Percentiles rank a stretch among this genome's conserved stretches.
These are phyloP conservation scores for Auriscalpium microsporum DNA, from an alignment of 768 basidiomycete genomes.

Conservation along the genomic window DNA sequence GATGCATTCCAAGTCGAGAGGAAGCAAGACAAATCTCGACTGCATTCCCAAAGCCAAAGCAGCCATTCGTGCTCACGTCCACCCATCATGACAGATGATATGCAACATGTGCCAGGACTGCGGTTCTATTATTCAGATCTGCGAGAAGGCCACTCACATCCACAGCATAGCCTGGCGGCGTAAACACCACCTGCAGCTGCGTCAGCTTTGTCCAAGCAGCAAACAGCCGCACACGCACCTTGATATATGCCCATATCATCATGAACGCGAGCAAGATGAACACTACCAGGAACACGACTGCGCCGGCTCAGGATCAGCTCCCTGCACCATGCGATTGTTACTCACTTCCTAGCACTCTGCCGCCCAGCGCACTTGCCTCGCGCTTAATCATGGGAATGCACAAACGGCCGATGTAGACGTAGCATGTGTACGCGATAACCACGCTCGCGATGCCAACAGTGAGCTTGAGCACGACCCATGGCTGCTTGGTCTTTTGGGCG, in stretches of 20 bases:
- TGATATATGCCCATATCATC: conserved; percentile 71
- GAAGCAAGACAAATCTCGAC: too few species aligned
- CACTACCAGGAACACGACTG: conserved; percentile 61
- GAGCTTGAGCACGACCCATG: conserved; percentile 70
- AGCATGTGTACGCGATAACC: conserved; percentile 58
- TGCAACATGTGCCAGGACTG: too few species aligned
- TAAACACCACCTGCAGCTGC: conserved; percentile 45
- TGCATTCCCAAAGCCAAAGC: too few species aligned
- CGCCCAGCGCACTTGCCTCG: conserved; percentile 34
- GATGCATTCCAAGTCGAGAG: too few species aligned
- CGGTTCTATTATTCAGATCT: not conserved
- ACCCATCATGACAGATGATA: too few species aligned
- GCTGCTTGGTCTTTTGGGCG: conserved; percentile 39
- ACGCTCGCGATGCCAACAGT: conserved; percentile 50
- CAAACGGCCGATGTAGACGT: conserved; percentile 71
- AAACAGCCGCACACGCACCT: conserved; percentile 35
- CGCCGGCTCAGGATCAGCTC: not conserved
- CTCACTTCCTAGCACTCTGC: conserved; percentile 59
- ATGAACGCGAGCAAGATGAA: conserved; percentile 59
- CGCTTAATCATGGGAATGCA: conserved; percentile 62
- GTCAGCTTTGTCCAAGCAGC: not conserved
- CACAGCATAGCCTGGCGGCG: conserved; percentile 59
- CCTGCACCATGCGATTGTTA: conserved; percentile 15
- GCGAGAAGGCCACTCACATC: conserved; percentile 37
- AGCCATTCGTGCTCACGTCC: too few species aligned